Base-by-base conservation (phyloP, 805 yeast species). In the Zygosaccharomyces lentus region DNA sequence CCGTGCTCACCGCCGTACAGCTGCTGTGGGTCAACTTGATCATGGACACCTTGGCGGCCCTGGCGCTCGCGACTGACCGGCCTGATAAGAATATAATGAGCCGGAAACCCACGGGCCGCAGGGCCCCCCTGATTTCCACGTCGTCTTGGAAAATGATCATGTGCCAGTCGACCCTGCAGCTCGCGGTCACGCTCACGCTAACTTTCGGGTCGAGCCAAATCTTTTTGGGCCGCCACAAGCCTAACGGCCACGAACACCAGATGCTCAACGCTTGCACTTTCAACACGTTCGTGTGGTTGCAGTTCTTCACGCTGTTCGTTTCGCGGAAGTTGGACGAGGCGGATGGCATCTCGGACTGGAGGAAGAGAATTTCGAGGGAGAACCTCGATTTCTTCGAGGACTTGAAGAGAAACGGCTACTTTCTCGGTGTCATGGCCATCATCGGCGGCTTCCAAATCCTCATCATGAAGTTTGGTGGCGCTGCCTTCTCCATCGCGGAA, bases 121-220 rank as follows among this genome's bases (percentile, higher is more conserved):
- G 72, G 17, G 76, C 80, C 12, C 86, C 95, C 1, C 74, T 93
- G 67, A 91, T 93, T 54, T 75, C 95, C 4, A 81, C 82, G 2
- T 84, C 96, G 8, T 93, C 93, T 90, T 93, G 99, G 99, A 93
- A 93, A 68, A 91, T 93, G 97, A 93, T 93, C 55, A 50, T 90
- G 40, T 93, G 96, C 2, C 97, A 93, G 69, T 77, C 96, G 1
- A 49, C 74, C 12, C 76, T 81, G 50, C 99, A 93, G 72, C 75
- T 93, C 51, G 62, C 75, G 17, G 77, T 93, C 15, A 91, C 98
- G 0, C 84, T 93, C 61, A 72, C 75, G 9, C 67, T 93, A 37
- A 93, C 89, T 65, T 93, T 88, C 67, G 23, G 34, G 26, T 85
- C 80, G 8, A 96, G 97, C 15, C 64, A 67, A 12, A 43, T 66